These are phyloP conservation scores for Purshia tridentata DNA, from an alignment of 306 rosid species.

Conservation along the genomic window DNA sequence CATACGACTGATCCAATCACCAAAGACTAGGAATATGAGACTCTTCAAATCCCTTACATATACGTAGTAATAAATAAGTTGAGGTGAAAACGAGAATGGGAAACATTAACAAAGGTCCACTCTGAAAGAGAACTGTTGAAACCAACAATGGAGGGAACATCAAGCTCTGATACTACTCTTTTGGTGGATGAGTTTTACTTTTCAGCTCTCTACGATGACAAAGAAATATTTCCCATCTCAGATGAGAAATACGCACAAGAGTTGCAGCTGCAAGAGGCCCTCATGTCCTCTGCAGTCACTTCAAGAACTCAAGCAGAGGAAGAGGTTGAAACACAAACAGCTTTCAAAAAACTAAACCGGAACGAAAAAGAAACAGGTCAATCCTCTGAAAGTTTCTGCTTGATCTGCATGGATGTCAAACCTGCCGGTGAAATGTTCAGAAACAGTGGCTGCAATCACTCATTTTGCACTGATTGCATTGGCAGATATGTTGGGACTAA, in stretches of 20 bases:
- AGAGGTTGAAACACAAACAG: background rate
- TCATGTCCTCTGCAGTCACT: conserved; percentile 39
- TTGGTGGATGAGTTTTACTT: conserved; percentile 63
- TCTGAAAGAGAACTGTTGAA: background rate
- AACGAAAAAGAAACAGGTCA: conserved; percentile 28
- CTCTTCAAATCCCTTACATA: background rate
- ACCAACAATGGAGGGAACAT: background rate
- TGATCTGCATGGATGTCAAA: conserved; percentile 57
- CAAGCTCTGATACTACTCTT: conserved; percentile 4
- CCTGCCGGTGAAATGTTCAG: conserved; percentile 37
- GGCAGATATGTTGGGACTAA: conserved; percentile 41
- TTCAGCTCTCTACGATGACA: conserved; percentile 43
- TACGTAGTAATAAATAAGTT: background rate
- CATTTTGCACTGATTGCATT: conserved; percentile 48
- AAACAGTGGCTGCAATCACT: conserved; percentile 43
- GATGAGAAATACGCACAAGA: conserved; percentile 61
- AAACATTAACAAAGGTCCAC: background rate
- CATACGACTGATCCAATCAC: background rate
- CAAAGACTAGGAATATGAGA: background rate
- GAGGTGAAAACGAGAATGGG: background rate
- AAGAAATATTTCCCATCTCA: conserved; percentile 51
- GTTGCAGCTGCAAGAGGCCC: conserved; percentile 56
- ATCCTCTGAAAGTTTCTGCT: conserved; percentile 37
- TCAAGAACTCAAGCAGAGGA: background rate
- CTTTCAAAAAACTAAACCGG: background rate